These are phyloP conservation scores for Fusarium fujikuroi DNA, from an alignment of 2,329 filamentous ascomycete genomes.

Conservation along the genomic window DNA sequence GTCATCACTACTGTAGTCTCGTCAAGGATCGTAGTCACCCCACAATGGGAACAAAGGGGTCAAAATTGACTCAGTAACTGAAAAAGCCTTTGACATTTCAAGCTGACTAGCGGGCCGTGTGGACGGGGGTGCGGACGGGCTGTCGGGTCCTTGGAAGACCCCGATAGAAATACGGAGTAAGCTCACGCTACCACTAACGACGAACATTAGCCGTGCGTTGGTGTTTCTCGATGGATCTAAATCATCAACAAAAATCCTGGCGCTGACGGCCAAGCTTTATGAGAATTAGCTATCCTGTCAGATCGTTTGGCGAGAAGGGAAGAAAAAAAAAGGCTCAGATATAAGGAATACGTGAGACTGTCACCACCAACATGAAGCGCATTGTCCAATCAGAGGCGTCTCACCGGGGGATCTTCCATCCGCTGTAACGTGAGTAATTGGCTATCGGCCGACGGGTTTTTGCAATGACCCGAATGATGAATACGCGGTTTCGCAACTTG, in stretches of 20 bases:
- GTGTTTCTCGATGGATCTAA: neutral
- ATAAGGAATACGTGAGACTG: neutral
- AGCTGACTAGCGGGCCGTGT: conserved; percentile 13
- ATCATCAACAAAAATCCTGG: neutral
- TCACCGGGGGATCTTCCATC: conserved; percentile 25
- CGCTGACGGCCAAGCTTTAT: conserved; percentile 21
- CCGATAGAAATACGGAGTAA: conserved; percentile 39
- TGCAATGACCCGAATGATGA: conserved; percentile 13
- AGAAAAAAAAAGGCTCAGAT: neutral
- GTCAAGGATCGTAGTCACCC: neutral
- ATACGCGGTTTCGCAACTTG: conserved; percentile 28
- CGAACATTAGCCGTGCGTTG: neutral
- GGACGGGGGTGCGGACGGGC: conserved; percentile 29
- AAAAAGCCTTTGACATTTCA: neutral
- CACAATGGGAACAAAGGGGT: conserved; percentile 8
- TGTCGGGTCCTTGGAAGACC: conserved; percentile 49
- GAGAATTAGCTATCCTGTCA: neutral
- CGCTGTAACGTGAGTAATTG: conserved; percentile 15
- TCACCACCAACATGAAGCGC: neutral
- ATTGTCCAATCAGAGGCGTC: conserved; percentile 8
- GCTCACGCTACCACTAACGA: neutral
- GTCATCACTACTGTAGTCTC: neutral
- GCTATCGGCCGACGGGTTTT: conserved; percentile 24
- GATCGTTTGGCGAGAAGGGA: neutral
- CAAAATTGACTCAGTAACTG: neutral